Conservation (phyloP, 306 rosid species). For the Sesbania bispinosa region DNA sequence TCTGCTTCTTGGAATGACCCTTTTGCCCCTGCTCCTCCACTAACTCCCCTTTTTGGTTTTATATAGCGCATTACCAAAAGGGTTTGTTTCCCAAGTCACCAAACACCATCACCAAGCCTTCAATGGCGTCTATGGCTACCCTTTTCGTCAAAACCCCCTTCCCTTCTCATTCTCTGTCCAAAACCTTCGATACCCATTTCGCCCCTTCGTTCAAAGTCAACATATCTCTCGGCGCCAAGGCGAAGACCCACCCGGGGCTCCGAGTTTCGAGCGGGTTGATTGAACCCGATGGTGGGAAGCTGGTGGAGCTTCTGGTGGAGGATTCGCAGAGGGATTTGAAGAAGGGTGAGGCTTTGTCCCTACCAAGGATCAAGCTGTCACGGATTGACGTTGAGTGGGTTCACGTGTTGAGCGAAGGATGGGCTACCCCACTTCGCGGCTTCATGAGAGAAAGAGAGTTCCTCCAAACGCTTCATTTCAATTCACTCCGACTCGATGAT, state of each 20-base stretch:
- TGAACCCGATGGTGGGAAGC: constrained; percentile 91
- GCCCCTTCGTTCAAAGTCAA: constrained; percentile 35
- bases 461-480: constrained; percentile 99
- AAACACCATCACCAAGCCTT: not conserved
- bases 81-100: not conserved
- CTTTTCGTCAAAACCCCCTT: constrained; percentile 45
- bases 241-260: constrained; percentile 27
- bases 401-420: constrained; percentile 94
- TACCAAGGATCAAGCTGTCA: constrained; percentile 68
- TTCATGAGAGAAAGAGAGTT: constrained; percentile 98
- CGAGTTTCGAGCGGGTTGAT: constrained; percentile 69
- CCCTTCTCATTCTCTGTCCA: constrained; percentile 40
- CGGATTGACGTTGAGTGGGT: constrained; percentile 80
- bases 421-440: constrained; percentile 91
- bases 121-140: constrained; percentile 95
- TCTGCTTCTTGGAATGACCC: not conserved
- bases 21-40: constrained; percentile 36
- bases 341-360: constrained; percentile 57
- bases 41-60: constrained; percentile 19
- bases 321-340: constrained; percentile 47
- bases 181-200: constrained; percentile 44
- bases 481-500: constrained; percentile 69
- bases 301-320: constrained; percentile 71
- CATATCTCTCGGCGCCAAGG: not conserved
- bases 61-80: constrained; percentile 3